Conservation (phyloP, 352 stramenopile genomes). For the Phytophthora europaea region DNA sequence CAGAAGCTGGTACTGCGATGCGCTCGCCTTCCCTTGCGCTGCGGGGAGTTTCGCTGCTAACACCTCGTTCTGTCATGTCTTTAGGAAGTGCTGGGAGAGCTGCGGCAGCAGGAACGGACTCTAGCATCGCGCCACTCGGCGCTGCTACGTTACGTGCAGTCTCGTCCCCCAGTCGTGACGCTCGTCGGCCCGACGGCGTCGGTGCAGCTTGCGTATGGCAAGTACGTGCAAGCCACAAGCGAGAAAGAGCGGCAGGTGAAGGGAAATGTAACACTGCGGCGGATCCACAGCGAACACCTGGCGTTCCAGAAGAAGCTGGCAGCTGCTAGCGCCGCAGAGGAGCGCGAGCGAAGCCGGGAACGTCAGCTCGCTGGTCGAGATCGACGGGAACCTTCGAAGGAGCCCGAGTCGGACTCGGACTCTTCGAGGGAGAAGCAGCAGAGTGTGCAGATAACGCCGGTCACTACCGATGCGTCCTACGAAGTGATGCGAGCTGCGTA, state of each 20-base stretch:
- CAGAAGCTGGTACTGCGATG: conserved; percentile 35
- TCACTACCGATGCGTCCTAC: conserved; percentile 40
- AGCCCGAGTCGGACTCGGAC: conserved; percentile 10
- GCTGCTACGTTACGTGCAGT: conserved; percentile 24
- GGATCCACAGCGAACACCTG: conserved; percentile 35
- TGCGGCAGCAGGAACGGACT: conserved; percentile 39
- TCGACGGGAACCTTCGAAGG: conserved; percentile 5
- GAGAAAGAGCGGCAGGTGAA: conserved; percentile 41
- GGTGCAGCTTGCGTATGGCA: conserved; percentile 18
- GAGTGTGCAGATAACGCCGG: conserved; percentile 25
- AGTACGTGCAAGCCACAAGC: conserved; percentile 37
- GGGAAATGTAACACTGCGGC: conserved; percentile 40
- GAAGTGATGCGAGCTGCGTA: conserved; percentile 53
- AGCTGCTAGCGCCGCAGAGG: conserved; percentile 13
- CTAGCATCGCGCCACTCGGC: conserved; percentile 45
- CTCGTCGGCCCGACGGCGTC: conserved; percentile 13
- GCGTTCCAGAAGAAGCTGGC: conserved; percentile 40
- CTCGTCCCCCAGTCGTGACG: conserved; percentile 14
- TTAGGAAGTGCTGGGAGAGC: conserved; percentile 44
- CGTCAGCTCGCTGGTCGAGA: neutral
- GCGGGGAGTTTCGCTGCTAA: conserved; percentile 3
- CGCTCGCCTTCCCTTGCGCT: neutral
- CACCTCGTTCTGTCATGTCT: neutral
- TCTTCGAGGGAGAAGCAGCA: conserved; percentile 12
- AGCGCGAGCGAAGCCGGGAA: conserved; percentile 14